phyloP scores from a whole-genome alignment of 495 filamentous ascomycete species.

The Glonium stellatum region DNA sequence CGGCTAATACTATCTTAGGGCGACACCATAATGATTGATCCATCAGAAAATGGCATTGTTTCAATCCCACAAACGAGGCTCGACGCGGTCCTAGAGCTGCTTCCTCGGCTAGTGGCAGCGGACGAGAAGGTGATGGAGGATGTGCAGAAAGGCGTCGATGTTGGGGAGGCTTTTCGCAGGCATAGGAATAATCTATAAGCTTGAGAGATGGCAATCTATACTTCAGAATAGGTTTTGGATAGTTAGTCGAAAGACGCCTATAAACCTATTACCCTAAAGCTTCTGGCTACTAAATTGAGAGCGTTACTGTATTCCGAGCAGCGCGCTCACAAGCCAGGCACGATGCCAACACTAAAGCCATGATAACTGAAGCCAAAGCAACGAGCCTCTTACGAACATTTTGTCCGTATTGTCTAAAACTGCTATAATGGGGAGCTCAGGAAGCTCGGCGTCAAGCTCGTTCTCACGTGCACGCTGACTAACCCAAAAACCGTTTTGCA shows the following conservation, averaged over 20 bases:
- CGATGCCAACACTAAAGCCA: too few relatives aligned
- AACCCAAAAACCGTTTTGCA: not conserved
- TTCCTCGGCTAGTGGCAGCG: slow-evolving; percentile 51
- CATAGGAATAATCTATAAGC: slow-evolving; percentile 13
- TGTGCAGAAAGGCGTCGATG: slow-evolving; percentile 48
- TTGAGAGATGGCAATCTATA: not conserved
- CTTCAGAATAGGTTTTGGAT: too few relatives aligned
- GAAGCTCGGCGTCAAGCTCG: not conserved
- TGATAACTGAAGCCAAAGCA: too few relatives aligned
- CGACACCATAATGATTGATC: slow-evolving; percentile 59
- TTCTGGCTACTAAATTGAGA: too few relatives aligned
- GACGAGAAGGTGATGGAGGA: slow-evolving; percentile 56
- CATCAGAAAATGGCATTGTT: slow-evolving; percentile 51
- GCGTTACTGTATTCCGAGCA: too few relatives aligned
- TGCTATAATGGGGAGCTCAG: not conserved
- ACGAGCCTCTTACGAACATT: too few relatives aligned
- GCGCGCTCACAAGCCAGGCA: too few relatives aligned
- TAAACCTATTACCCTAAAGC: too few relatives aligned
- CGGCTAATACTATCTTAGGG: slow-evolving; percentile 36
- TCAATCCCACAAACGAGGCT: slow-evolving; percentile 47
- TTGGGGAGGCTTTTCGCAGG: slow-evolving; percentile 53
- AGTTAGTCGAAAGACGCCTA: too few relatives aligned
- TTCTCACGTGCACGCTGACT: not conserved
- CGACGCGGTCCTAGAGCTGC: slow-evolving; percentile 30
- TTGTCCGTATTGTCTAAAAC: too few relatives aligned